Conservation (phyloP, 2,329 filamentous ascomycete genomes). For the Microdochium nivale region DNA sequence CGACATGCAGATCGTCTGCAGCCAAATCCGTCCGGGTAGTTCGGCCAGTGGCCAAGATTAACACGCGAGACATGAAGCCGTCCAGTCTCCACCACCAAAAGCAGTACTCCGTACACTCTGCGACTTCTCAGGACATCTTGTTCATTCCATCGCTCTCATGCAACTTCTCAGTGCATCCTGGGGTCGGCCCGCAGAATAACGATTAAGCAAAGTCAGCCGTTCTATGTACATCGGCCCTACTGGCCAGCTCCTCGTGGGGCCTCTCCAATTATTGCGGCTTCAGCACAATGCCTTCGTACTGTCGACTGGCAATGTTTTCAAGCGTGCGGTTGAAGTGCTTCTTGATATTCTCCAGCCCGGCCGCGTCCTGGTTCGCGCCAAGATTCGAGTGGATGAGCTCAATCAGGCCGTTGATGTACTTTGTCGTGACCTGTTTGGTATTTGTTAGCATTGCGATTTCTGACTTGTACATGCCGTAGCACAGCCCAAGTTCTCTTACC, state of each 20-base stretch:
- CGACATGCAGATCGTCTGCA: no score
- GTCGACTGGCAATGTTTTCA: slow-evolving; percentile 84
- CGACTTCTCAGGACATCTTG: no score
- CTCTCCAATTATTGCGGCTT: slow-evolving; percentile 33
- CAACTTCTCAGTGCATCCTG: no score
- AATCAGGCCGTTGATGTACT: slow-evolving; percentile 95
- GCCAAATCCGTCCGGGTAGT: no score
- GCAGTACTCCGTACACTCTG: no score
- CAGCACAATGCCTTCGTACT: slow-evolving; percentile 86
- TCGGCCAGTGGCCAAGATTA: not conserved
- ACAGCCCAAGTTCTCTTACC: slow-evolving; percentile 31
- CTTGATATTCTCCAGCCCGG: slow-evolving; percentile 77
- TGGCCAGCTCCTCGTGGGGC: not conserved
- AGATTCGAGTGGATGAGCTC: slow-evolving; percentile 97
- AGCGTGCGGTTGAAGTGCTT: slow-evolving; percentile 93
- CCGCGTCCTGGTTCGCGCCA: slow-evolving; percentile 71
- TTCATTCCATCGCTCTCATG: no score
- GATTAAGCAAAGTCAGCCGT: not conserved
- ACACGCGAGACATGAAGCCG: not conserved
- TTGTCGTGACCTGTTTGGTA: slow-evolving; percentile 64
- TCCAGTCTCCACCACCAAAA: no score
- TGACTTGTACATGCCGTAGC: not conserved
- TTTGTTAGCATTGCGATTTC: slow-evolving; percentile 3
- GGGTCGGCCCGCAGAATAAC: no score
- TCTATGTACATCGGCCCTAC: not conserved